Conservation (phyloP, 257 asterid genomes). For the Eucommia ulmoides region DNA sequence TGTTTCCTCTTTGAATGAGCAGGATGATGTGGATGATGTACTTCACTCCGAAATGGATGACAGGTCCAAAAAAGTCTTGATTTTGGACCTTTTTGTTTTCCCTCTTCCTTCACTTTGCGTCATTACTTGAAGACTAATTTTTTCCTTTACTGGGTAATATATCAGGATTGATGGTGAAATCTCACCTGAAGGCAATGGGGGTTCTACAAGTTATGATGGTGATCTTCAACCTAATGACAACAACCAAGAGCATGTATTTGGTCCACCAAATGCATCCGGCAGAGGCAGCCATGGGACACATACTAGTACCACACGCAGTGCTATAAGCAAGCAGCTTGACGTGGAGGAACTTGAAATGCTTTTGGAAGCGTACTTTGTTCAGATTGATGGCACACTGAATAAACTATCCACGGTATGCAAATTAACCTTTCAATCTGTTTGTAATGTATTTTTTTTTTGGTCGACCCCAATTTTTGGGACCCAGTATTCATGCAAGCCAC, state of each 20-base stretch:
- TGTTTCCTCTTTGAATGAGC: conserved; percentile 44
- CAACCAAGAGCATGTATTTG: conserved; percentile 34
- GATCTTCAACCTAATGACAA: conserved; percentile 28
- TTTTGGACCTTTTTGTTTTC: background rate
- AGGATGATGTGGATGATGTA: conserved; percentile 40
- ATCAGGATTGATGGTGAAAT: conserved; percentile 46
- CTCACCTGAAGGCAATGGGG: conserved; percentile 36
- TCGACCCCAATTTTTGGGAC: no score
- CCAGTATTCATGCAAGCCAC: no score
- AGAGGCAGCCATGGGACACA: conserved; percentile 72
- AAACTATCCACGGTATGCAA: conserved; percentile 56
- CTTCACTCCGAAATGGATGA: conserved; percentile 34
- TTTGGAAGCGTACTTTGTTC: conserved; percentile 83
- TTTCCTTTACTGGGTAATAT: conserved; percentile 8
- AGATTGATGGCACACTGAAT: conserved; percentile 66
- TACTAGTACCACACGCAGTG: conserved; percentile 37
- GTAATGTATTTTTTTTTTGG: no score
- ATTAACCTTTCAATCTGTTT: background rate
- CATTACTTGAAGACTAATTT: conserved; percentile 1
- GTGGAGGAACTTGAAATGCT: conserved; percentile 92
- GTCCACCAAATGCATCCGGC: conserved; percentile 42
- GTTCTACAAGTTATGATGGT: conserved; percentile 25
- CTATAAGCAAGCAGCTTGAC: conserved; percentile 47
- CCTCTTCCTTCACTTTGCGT: background rate
- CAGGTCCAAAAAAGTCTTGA: conserved; percentile 24